These are phyloP conservation scores for Rutidosis leptorrhynchoides DNA, from an alignment of 129 eudicot species.

Conservation along the genomic window DNA sequence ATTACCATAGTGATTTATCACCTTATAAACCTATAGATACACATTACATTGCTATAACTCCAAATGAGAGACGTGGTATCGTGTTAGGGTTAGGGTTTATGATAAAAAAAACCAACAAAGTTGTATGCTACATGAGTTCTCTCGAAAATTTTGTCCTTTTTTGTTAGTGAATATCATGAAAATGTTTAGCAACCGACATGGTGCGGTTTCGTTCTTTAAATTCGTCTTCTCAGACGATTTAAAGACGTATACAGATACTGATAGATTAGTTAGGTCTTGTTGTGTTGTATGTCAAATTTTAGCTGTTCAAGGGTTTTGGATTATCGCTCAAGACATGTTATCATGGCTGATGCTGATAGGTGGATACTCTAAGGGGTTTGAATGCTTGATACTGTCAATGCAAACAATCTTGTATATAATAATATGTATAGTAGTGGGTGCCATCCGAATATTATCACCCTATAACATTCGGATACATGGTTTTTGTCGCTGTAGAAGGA, in stretches of 20 bases:
- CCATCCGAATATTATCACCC: constrained; percentile 74
- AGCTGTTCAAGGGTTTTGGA: constrained; percentile 42
- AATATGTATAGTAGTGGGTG: constrained; percentile 60
- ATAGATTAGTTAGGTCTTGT: constrained; percentile 38
- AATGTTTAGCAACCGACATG: constrained; percentile 36
- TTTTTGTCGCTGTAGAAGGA: constrained; percentile 47
- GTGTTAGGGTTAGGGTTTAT: constrained; percentile 50
- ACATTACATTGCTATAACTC: constrained; percentile 37
- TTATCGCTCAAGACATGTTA: constrained; percentile 68
- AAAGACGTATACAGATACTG: constrained; percentile 19
- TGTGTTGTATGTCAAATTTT: constrained; percentile 57
- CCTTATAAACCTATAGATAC: constrained; percentile 31
- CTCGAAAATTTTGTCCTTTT: constrained; percentile 57
- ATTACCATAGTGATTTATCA: constrained; percentile 49
- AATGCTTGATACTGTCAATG: constrained; percentile 69
- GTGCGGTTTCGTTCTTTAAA: constrained; percentile 64
- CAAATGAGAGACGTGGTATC: constrained; percentile 60
- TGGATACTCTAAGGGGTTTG: constrained; percentile 73
- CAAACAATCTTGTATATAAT: constrained; percentile 51
- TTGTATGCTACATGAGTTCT: constrained; percentile 29
- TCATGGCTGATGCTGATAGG: constrained; percentile 54
- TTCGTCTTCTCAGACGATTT: constrained; percentile 41
- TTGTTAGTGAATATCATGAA: constrained; percentile 55
- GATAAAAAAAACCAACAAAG: constrained; percentile 43
- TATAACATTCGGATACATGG: constrained; percentile 81